Evolutionary conservation across 2,329 filamentous ascomycete species (phyloP), one percentile per base, ranked within the genome.

Genomic region (Ophiostoma fasciatum): DNA sequence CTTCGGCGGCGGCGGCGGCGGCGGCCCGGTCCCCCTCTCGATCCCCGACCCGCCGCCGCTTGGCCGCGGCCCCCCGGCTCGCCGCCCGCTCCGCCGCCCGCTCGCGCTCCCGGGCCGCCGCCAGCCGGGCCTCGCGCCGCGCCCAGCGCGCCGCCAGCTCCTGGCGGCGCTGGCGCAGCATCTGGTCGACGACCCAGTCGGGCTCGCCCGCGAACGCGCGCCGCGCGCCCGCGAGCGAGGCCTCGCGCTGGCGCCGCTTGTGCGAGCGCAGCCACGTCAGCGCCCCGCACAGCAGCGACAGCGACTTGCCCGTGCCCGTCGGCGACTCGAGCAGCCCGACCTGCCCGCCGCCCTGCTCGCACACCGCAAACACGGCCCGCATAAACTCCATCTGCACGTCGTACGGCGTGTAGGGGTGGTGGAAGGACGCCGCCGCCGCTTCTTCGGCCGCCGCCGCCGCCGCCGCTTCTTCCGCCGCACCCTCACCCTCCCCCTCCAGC

Each of bases 251-350:
- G 46, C 49, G 63, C 53, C 56, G 74, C 53, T 92, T 88, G 57
- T 87, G 72, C 38, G 82, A 72, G 32, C 87, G 77, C n/a, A 94
- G 64, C 87, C 87, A 94, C 3, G 85, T 93, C 49, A 94, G 56
- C 6, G 85, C 78, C 28, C 79, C 81, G 52, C 87, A 94, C 43
- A 94, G 90, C 20, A 94, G 65, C 45, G 87, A 94, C 30, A 94
- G 59, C 1, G 87, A 94, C 67, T 94, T 94, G 30, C 87, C 87
- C 43, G 74, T 80, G 55, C 87, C 87, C 28, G 87, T 94, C n/a
- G 87, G 87, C 31, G 83, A 93, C 52, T 94, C 87, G 31, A 94
- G 77, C 29, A 94, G 85, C 21, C 82, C 87, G 31, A 94, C 66
- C 50, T 87, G 82, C 8, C 82, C 78, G 28, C 79, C 56, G 5